These are phyloP conservation scores for Endocladia muricata DNA, from an alignment of 31 red algal genomes.

Conservation along the genomic window DNA sequence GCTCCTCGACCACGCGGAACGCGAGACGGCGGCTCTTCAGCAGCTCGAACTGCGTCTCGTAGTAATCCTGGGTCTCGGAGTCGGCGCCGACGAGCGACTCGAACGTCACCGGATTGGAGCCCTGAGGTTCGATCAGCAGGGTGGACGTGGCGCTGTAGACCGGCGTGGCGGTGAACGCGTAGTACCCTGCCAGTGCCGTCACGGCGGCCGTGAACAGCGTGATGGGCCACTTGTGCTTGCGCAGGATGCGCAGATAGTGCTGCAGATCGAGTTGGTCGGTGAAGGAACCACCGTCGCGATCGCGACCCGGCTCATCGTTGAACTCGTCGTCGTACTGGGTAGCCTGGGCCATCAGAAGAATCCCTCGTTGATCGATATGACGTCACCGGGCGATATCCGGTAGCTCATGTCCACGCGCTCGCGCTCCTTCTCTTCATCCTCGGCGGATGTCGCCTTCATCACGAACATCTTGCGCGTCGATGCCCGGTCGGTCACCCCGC, in stretches of 20 bases:
- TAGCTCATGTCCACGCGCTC: too few relatives aligned
- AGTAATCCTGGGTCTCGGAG: background rate
- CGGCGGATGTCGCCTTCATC: background rate
- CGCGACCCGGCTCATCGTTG: too few relatives aligned
- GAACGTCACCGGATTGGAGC: background rate
- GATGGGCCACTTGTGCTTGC: too few relatives aligned
- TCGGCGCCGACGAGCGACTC: background rate
- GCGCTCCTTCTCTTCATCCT: too few relatives aligned
- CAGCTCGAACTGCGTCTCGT: background rate
- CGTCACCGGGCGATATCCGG: constrained; percentile 3
- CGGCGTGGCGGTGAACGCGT: too few relatives aligned
- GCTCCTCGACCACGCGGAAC: background rate
- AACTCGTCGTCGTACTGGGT: background rate
- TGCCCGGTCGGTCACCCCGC: background rate
- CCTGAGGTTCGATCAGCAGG: background rate
- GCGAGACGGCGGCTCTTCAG: background rate
- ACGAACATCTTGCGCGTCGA: background rate
- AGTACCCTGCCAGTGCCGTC: too few relatives aligned
- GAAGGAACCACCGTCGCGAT: too few relatives aligned
- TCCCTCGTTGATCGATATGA: background rate
- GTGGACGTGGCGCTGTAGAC: background rate
- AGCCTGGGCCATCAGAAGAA: too few relatives aligned
- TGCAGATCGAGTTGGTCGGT: too few relatives aligned
- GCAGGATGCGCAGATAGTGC: too few relatives aligned
- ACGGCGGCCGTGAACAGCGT: too few relatives aligned